Evolutionary conservation across 2,329 filamentous ascomycete species (phyloP), one percentile per base, ranked within the genome.

Genomic region (Emergomyces africanus): DNA sequence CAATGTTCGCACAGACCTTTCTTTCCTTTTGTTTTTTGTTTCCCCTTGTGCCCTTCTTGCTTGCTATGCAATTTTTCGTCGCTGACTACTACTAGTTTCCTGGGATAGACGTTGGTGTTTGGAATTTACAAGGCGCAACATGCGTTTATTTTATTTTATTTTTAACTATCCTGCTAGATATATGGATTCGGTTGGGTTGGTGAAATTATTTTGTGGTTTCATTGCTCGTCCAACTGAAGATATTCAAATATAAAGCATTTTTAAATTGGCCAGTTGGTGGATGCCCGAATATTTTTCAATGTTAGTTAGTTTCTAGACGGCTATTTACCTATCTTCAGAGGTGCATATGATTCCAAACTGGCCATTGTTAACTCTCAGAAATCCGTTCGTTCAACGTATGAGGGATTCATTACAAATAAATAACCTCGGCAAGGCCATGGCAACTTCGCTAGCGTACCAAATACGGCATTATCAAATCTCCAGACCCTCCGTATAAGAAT

Each of bases 61-160:
- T 18, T 33, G 10, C 9, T 23, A 20, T 35, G 14, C 49, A 20
- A 9, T 20, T n/a, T 53, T 53, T 20, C n/a, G 5, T n/a, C 20
- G 12, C 50, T 39, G 23, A 23, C 33, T 53, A 20, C 50, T 53
- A 33, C 9, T 53, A 53, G 12, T 39, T 53, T 53, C 9, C 15
- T 53, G 50, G 30, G 30, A 53, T 53, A 39, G n/a, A 53, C n/a
- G 33, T 53, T 53, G 50, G 50, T 53, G 50, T 53, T 53, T 53
- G 50, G 50, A 53, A 37, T 23, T 53, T 39, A 23, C 50, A 23
- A 23, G 50, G 33, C 23, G 37, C n/a, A 37, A n/a, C 20, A 23
- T n/a, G 15, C 5, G n/a, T 37, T 23, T 37, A 33, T 15, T 50
- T 50, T 18, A 15, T n/a, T n/a, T n/a, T n/a, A n/a, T n/a, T n/a